Evolutionary conservation across 805 yeast species (phyloP).

Genomic region (Wickerhamomyces bisporus): DNA sequence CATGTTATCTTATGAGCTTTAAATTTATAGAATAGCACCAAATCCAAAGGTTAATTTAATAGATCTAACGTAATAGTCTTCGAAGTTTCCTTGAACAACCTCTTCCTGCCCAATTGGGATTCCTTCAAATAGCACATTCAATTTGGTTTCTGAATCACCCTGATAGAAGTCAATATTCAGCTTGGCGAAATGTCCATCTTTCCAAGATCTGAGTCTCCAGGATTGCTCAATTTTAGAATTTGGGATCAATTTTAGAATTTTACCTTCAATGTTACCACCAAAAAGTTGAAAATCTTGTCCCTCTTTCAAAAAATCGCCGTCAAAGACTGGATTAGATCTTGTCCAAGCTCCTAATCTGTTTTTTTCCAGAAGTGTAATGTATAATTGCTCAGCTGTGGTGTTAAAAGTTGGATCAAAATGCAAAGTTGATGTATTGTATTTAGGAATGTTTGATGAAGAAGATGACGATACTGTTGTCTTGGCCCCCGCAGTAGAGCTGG

Average conservation of each 20-base stretch:
- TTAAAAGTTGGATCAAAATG: slow-evolving; percentile 76
- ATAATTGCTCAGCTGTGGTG: slow-evolving; percentile 84
- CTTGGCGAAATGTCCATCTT: slow-evolving; percentile 70
- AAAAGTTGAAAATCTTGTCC: slow-evolving; percentile 68
- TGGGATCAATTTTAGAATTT: slow-evolving; percentile 52
- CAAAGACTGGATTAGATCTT: slow-evolving; percentile 58
- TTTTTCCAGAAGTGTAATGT: slow-evolving; percentile 69
- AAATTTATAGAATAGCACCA: slow-evolving; percentile 71
- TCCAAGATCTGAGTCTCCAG: slow-evolving; percentile 93
- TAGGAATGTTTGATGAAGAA: slow-evolving; percentile 35
- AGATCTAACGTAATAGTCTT: slow-evolving; percentile 82
- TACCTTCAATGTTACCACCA: slow-evolving; percentile 83
- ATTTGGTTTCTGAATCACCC: slow-evolving; percentile 78
- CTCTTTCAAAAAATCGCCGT: slow-evolving; percentile 38
- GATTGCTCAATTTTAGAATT: slow-evolving; percentile 59
- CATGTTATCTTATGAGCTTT: too few relatives aligned
- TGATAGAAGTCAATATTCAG: slow-evolving; percentile 64
- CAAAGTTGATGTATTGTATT: slow-evolving; percentile 76
- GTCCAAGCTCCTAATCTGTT: slow-evolving; percentile 88
- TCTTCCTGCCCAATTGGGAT: slow-evolving; percentile 96
- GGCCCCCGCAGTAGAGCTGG: slow-evolving; percentile 10
- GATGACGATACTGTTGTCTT: slow-evolving; percentile 14
- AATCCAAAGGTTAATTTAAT: slow-evolving; percentile 92
- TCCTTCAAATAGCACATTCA: slow-evolving; percentile 76
- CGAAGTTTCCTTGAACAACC: slow-evolving; percentile 75